Base-by-base conservation (phyloP, 805 yeast species). In the Ogataea neopini region DNA sequence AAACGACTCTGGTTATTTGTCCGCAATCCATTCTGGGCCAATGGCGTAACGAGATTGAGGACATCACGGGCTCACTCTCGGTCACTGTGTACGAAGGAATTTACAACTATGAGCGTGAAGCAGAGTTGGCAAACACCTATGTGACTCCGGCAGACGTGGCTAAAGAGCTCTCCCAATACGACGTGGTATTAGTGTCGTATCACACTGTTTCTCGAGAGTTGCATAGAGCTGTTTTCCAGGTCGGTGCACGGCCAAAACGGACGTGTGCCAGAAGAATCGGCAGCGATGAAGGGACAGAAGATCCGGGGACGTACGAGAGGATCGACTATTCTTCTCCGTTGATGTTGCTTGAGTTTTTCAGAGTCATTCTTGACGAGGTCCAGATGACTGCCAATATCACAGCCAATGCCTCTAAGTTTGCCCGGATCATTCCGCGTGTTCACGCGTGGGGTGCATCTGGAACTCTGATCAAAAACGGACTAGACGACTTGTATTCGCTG, bases 381-480 rank as follows among this genome's bases (percentile, higher is more conserved):
- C 99, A 94, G 67, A 87, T 91, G 91, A 86, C 94, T 3, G 82
- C 88, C 6, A 76, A 79, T 3, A 84, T 84, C 18, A 74, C 81
- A 3, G 79, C 92, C 0, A 79, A 86, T 44, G 88, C 94, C 1
- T 89, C 96, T 17, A 81, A 79, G 47, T 87, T 90, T 47, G 89
- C 96, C 0, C 73, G 86, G 2, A 69, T 87, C 30, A 79, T 94
- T 20, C 92, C 96, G 4, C 73, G 96, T 44, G 78, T 81, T 39
- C 97, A 94, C 67, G 82, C 96, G 0, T 94, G 98, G 98, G 97
- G 96, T 13, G 97, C 91, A 0, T 88, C 96, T 1, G 99, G 99
- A 6, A 94, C 99, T 0, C 96, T 97, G 0, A 84, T 90, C 13
- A 81, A 83, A 53, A 78, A 77, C 51, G 75, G 80, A 33, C 66